Evolutionary conservation across 2,329 filamentous ascomycete genomes (phyloP).

Genomic region (Botryotinia calthae): DNA sequence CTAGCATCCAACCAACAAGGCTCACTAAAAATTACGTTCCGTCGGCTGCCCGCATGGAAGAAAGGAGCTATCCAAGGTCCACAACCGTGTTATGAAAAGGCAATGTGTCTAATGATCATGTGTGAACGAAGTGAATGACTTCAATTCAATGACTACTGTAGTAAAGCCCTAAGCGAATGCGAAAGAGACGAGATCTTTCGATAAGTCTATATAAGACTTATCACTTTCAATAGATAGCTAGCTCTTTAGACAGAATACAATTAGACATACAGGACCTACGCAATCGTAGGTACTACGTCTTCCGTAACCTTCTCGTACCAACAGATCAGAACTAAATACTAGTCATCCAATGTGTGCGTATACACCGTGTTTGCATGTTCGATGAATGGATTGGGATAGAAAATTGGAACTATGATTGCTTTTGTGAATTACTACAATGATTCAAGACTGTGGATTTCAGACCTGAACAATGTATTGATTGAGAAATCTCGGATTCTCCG

Average conservation of each 20-base stretch:
- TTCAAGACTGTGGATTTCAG: neutral
- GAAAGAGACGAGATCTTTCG: no score
- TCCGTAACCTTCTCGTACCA: no score
- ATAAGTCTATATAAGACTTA: no score
- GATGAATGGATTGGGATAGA: neutral
- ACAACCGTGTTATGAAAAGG: neutral
- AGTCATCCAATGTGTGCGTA: neutral
- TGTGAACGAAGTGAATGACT: no score
- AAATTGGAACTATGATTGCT: neutral
- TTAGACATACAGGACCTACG: no score
- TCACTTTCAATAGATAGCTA: no score
- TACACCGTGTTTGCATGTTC: neutral
- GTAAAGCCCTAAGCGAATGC: no score
- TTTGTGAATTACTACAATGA: neutral
- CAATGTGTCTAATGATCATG: neutral
- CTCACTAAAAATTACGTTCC: neutral
- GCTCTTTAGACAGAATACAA: no score
- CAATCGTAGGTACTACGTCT: no score
- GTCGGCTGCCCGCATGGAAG: neutral
- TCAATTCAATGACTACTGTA: no score
- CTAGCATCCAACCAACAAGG: neutral
- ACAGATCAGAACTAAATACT: no score
- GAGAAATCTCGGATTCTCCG: accelerated
- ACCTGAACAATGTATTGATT: accelerated
- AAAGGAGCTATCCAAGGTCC: neutral